phyloP scores from a whole-genome alignment of 2,329 filamentous ascomycete genomes.

The Grosmannia clavigera region DNA sequence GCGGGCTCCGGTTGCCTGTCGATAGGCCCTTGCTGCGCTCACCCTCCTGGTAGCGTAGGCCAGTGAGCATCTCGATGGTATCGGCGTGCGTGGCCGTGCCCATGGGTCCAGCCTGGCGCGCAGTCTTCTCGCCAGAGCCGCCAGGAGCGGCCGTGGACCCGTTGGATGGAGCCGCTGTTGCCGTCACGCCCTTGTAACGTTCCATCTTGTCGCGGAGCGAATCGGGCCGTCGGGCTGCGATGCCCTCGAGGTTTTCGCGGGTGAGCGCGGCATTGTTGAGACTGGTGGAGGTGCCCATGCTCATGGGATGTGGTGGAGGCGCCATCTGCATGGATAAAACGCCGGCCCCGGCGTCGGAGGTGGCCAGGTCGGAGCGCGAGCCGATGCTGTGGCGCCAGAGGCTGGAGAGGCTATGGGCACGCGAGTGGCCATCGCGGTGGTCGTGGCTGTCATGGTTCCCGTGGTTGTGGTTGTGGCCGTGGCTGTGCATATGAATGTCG shows the following conservation, averaged over 20 bases:
- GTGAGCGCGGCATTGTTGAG: constrained; percentile 56
- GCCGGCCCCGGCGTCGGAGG: constrained; percentile 30
- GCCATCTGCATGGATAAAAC: constrained; percentile 6
- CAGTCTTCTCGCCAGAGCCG: neutral
- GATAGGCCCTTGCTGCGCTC: constrained; percentile 81
- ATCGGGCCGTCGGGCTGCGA: constrained; percentile 54
- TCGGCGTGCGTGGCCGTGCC: constrained; percentile 54
- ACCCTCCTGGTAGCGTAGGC: constrained; percentile 74
- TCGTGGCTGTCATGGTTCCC: constrained; percentile 27
- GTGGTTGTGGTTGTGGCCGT: constrained; percentile 27
- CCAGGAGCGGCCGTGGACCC: neutral
- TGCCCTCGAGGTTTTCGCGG: constrained; percentile 67
- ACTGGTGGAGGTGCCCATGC: constrained; percentile 21
- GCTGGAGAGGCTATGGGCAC: constrained; percentile 41
- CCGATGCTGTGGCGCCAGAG: constrained; percentile 7
- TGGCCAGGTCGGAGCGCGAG: constrained; percentile 33
- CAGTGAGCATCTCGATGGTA: constrained; percentile 87
- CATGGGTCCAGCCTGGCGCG: neutral
- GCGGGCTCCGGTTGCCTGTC: constrained; percentile 70
- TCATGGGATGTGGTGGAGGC: constrained; percentile 11
- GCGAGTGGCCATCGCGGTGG: constrained; percentile 52
- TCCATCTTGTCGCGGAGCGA: constrained; percentile 78
- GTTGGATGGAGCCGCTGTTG: neutral
- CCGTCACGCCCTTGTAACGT: constrained; percentile 50
- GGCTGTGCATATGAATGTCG: constrained; percentile 19